Evolutionary conservation across 106 monocot species (phyloP).

Genomic region (Phalaenopsis aphrodite): DNA sequence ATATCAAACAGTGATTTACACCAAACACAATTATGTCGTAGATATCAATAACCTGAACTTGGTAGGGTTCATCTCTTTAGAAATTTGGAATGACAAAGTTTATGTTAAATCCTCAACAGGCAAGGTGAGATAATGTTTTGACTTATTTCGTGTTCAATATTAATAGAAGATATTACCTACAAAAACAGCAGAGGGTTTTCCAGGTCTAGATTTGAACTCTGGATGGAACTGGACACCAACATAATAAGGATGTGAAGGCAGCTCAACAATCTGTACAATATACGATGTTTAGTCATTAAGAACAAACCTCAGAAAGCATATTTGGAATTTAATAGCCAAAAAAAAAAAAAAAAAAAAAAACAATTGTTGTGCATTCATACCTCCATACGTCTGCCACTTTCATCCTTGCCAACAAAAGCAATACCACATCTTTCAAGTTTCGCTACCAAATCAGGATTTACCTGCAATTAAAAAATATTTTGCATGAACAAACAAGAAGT

Average conservation of each 20-base stretch:
- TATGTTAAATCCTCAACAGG: background rate
- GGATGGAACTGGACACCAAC: slow-evolving; percentile 90
- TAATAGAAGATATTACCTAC: slow-evolving; percentile 35
- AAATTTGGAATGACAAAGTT: background rate
- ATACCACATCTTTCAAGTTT: slow-evolving; percentile 76
- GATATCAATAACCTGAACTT: too few relatives aligned
- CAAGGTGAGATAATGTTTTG: background rate
- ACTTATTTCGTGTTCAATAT: background rate
- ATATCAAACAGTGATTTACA: background rate
- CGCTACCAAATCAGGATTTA: slow-evolving; percentile 77
- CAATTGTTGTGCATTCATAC: slow-evolving; percentile 17
- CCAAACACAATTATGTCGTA: background rate
- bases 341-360: too few relatives aligned
- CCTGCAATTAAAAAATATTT: slow-evolving; percentile 28
- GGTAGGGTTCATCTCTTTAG: background rate
- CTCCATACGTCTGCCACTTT: slow-evolving; percentile 83
- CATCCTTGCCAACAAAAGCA: slow-evolving; percentile 90
- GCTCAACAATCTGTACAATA: slow-evolving; percentile 68
- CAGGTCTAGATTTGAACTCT: slow-evolving; percentile 91
- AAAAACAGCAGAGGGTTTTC: slow-evolving; percentile 77
- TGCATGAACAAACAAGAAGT: background rate
- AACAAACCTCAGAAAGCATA: slow-evolving; percentile 5
- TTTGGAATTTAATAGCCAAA: background rate
- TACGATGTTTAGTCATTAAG: background rate
- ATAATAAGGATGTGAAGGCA: slow-evolving; percentile 72